Conservation (phyloP, 2,329 filamentous ascomycete species). For the Penicillium sp. region DNA sequence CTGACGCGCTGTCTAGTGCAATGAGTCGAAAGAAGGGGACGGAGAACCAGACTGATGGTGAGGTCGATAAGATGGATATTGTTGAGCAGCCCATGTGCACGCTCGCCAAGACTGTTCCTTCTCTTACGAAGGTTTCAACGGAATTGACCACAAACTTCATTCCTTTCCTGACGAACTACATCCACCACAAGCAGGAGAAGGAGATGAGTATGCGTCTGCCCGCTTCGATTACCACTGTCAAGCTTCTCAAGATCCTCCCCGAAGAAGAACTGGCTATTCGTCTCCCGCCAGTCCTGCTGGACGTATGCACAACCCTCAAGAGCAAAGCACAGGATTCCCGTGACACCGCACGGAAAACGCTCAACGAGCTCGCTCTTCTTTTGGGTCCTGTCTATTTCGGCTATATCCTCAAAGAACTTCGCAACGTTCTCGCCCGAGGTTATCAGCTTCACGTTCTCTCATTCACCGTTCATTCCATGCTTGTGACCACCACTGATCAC, state of each 20-base stretch:
- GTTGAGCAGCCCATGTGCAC: slow-evolving; percentile 28
- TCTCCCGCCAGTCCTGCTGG: slow-evolving; percentile 74
- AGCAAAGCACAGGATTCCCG: slow-evolving; percentile 81
- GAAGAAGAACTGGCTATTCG: slow-evolving; percentile 61
- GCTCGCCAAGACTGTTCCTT: slow-evolving; percentile 59
- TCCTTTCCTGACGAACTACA: slow-evolving; percentile 69
- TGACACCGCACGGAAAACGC: slow-evolving; percentile 80
- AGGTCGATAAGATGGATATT: slow-evolving; percentile 25
- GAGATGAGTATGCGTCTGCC: slow-evolving; percentile 88
- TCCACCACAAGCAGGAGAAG: slow-evolving; percentile 89
- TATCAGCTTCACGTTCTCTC: slow-evolving; percentile 93
- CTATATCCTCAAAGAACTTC: slow-evolving; percentile 86
- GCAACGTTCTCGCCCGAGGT: slow-evolving; percentile 70
- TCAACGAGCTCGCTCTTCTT: slow-evolving; percentile 71
- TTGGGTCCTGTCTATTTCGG: slow-evolving; percentile 76
- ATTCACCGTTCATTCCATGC: slow-evolving; percentile 84
- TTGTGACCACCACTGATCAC: slow-evolving; percentile 64
- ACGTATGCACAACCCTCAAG: slow-evolving; percentile 84
- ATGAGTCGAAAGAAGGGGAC: slow-evolving; percentile 28
- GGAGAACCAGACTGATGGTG: slow-evolving; percentile 14
- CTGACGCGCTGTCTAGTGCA: slow-evolving; percentile 62
- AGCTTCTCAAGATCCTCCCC: slow-evolving; percentile 73
- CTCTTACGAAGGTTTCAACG: slow-evolving; percentile 56
- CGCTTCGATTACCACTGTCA: slow-evolving; percentile 78
- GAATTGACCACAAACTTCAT: slow-evolving; percentile 69